phyloP scores from a whole-genome alignment of 75 land plant species.

The Ceratopteris richardii region DNA sequence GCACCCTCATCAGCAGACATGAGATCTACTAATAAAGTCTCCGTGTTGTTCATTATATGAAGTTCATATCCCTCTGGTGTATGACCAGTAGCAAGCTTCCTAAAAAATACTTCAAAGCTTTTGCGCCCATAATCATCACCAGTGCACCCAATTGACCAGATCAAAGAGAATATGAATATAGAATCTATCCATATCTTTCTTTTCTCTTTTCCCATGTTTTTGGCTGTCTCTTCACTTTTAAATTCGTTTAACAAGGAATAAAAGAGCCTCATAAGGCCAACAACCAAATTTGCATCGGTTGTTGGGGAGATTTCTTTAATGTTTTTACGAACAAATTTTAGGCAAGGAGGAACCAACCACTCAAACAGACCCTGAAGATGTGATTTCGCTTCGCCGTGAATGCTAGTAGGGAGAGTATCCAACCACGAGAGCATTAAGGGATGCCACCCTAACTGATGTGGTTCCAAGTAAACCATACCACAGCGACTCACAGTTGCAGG shows the following conservation, averaged over 20 bases:
- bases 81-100: conserved; percentile 16
- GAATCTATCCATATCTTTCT: conserved; percentile 30
- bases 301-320: conserved; percentile 32
- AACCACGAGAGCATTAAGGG: conserved; percentile 33
- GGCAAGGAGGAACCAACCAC: conserved; percentile 25
- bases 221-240: conserved; percentile 22
- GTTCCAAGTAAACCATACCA: conserved; percentile 42
- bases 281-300: conserved; percentile 22
- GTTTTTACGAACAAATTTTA: conserved; percentile 29
- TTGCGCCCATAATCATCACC: conserved; percentile 29
- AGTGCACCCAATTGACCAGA: conserved; percentile 38
- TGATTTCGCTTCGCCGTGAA: conserved; percentile 15
- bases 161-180: conserved; percentile 25
- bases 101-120: conserved; percentile 18
- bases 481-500: conserved; percentile 39
- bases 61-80: conserved; percentile 24
- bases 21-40: conserved; percentile 13
- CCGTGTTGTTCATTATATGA: conserved; percentile 9
- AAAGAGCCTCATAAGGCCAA: conserved; percentile 25
- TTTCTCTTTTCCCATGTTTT: conserved; percentile 22
- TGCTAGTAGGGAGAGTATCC: conserved; percentile 19
- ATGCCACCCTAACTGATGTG: conserved; percentile 39
- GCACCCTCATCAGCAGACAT: conserved; percentile 23
- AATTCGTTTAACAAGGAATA: conserved; percentile 28
- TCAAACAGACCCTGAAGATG: conserved; percentile 28